Conservation (phyloP, 2,329 filamentous ascomycete species). For the Neophaeococcomyces mojaviensis region DNA sequence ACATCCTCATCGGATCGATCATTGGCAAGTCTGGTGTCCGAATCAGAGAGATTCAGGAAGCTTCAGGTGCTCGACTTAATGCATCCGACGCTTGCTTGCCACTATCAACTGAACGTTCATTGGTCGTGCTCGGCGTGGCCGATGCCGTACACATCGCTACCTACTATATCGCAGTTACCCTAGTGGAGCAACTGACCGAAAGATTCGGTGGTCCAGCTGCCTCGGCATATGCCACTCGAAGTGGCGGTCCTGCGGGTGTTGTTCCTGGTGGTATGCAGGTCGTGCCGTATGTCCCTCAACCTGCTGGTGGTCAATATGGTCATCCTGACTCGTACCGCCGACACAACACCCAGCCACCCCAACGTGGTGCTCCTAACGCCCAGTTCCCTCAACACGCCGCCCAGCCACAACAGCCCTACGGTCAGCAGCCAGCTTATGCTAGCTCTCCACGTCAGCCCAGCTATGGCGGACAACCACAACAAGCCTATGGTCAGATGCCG, state of each 20-base stretch:
- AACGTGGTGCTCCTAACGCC: slow-evolving; percentile 52
- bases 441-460: slow-evolving; percentile 62
- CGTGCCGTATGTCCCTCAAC: slow-evolving; percentile 92
- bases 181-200: slow-evolving; percentile 94
- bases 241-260: slow-evolving; percentile 83
- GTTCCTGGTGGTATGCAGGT: slow-evolving; percentile 98
- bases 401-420: slow-evolving; percentile 44
- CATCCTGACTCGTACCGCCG: slow-evolving; percentile 78
- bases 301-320: slow-evolving; percentile 85
- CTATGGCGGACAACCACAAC: slow-evolving; percentile 74
- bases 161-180: slow-evolving; percentile 97
- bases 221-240: slow-evolving; percentile 94
- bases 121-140: slow-evolving; percentile 94
- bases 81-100: slow-evolving; percentile 92
- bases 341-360: slow-evolving; percentile 60
- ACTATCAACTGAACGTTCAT: slow-evolving; percentile 90
- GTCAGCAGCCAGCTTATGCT: slow-evolving; percentile 60
- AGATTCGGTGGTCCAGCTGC: slow-evolving; percentile 91
- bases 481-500: slow-evolving; percentile 60
- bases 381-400: slow-evolving; percentile 34
- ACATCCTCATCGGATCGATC: slow-evolving; percentile 96
- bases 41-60: slow-evolving; percentile 97
- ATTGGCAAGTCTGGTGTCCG: slow-evolving; percentile 94
- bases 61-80: slow-evolving; percentile 90
- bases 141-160: slow-evolving; percentile 98